Conservation (phyloP, 2,329 filamentous ascomycete species). For the Aspergillus niger region DNA sequence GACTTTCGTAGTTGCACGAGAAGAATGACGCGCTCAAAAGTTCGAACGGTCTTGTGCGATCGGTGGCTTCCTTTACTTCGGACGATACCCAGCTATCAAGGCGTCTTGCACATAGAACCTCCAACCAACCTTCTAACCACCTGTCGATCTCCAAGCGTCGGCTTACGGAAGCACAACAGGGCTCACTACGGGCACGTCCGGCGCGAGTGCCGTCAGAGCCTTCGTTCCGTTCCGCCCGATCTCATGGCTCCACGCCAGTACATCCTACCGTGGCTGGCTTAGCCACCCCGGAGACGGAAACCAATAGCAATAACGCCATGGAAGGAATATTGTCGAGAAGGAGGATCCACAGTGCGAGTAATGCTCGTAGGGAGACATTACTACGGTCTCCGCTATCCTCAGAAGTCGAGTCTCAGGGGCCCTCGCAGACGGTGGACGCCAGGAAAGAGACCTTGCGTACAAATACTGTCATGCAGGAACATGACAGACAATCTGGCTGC, state of each 20-base stretch:
- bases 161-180: constrained; percentile 56
- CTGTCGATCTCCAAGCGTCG: constrained; percentile 46
- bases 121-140: constrained; percentile 27
- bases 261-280: constrained; percentile 37
- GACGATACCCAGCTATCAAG: constrained; percentile 36
- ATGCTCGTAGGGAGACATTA: constrained; percentile 36
- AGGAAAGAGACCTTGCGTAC: constrained; percentile 23
- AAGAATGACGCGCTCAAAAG: constrained; percentile 47
- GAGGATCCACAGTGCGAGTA: constrained; percentile 36
- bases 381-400: constrained; percentile 37
- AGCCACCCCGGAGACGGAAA: constrained; percentile 45
- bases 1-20: constrained; percentile 43
- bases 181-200: constrained; percentile 37
- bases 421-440: constrained; percentile 15
- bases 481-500: constrained; percentile 20
- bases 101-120: constrained; percentile 27
- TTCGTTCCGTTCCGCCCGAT: constrained; percentile 50
- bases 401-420: constrained; percentile 30
- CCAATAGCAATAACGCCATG: constrained; percentile 30
- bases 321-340: constrained; percentile 30
- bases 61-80: constrained; percentile 47
- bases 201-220: constrained; percentile 49
- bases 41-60: constrained; percentile 52
- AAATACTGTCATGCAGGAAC: constrained; percentile 19
- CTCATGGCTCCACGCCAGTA: constrained; percentile 30